phyloP scores from a whole-genome alignment of 345 rosid species.

The Carallia brachiata region DNA sequence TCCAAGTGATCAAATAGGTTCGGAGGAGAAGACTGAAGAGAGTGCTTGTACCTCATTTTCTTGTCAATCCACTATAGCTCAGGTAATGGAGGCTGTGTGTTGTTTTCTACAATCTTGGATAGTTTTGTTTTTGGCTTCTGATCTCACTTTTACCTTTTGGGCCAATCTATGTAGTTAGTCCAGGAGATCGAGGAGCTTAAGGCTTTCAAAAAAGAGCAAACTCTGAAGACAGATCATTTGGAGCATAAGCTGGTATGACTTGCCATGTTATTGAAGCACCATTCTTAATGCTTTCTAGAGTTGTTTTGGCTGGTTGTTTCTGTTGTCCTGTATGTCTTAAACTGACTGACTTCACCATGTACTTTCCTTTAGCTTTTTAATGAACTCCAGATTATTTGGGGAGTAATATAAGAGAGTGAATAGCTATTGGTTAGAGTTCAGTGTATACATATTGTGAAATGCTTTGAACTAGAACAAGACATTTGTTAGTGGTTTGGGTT shows the following conservation, averaged over 20 bases:
- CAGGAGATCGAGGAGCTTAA: conserved; percentile 27
- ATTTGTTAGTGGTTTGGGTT: too few species aligned
- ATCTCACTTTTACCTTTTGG: not conserved
- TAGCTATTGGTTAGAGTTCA: not conserved
- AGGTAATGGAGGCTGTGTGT: conserved; percentile 2
- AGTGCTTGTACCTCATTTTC: conserved; percentile 25
- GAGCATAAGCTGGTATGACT: conserved; percentile 27
- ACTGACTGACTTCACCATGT: not conserved
- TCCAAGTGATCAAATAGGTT: conserved; percentile 25
- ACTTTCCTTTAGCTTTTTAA: not conserved
- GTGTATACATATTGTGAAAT: not conserved
- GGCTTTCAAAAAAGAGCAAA: conserved; percentile 23
- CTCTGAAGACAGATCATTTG: conserved; percentile 14
- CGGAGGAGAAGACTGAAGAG: conserved; percentile 27
- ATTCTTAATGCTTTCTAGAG: not conserved
- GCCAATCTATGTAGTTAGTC: conserved; percentile 13
- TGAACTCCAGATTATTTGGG: not conserved
- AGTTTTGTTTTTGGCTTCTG: not conserved
- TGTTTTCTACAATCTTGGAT: too few species aligned
- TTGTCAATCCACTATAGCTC: conserved; percentile 16
- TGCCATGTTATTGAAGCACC: not conserved
- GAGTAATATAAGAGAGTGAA: not conserved
- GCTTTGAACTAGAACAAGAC: not conserved
- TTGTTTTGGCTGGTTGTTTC: not conserved
- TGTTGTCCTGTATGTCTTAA: not conserved